A percentile compares a stretch with the other conserved stretches of the same genome.
These are phyloP conservation scores for Nidularia pulvinata DNA, from an alignment of 768 basidiomycete species.

Conservation along the genomic window DNA sequence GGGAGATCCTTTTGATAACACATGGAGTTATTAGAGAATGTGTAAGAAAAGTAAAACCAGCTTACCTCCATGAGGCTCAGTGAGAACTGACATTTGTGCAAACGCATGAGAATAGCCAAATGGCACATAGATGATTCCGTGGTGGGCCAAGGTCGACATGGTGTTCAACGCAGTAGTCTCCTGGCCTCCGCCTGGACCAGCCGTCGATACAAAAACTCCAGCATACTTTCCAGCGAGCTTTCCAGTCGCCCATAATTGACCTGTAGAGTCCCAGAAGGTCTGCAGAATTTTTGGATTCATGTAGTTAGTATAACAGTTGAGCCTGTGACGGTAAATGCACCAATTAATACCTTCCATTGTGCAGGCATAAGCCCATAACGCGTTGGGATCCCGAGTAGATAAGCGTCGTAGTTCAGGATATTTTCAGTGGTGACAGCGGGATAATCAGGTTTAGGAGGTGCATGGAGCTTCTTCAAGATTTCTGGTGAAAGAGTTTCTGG, in stretches of 20 bases:
- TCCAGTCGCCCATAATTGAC: conserved; percentile 57
- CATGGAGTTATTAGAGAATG: background rate
- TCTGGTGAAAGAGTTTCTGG: background rate
- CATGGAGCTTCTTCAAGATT: background rate
- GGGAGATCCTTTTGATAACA: conserved; percentile 51
- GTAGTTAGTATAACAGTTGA: background rate
- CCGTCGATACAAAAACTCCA: conserved; percentile 68
- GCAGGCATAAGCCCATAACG: background rate
- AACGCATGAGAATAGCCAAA: conserved; percentile 29
- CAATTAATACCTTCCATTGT: background rate
- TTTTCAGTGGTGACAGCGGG: background rate
- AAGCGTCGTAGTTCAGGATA: background rate
- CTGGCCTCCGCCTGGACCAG: conserved; percentile 71
- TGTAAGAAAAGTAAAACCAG: conserved; percentile 10
- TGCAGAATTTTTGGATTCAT: conserved; percentile 14
- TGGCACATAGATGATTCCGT: conserved; percentile 48
- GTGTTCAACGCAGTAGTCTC: conserved; percentile 45
- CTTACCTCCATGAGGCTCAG: conserved; percentile 61
- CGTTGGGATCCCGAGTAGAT: background rate
- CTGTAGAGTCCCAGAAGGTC: conserved; percentile 82
- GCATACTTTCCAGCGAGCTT: conserved; percentile 68
- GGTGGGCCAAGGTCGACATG: conserved; percentile 60
- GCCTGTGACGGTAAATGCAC: background rate
- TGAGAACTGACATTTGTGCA: conserved; percentile 30
- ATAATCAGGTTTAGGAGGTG: background rate